Base-by-base conservation (phyloP, 2,329 filamentous ascomycete species). In the Cladosporium sp. region DNA sequence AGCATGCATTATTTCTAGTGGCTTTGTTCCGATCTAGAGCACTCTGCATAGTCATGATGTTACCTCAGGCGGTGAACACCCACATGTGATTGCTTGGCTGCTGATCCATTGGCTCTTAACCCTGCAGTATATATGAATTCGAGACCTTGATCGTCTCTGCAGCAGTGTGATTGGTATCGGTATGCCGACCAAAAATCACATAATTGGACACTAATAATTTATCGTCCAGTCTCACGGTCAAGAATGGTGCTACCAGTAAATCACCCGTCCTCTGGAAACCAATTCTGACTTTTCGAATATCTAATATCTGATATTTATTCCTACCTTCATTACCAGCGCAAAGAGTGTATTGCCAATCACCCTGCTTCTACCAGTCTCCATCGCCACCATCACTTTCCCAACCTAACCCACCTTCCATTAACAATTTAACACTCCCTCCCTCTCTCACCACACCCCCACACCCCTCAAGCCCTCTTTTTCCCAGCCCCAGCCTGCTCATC, bases 401-500 rank as follows among this genome's bases (percentile, higher is more conserved):
- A 10, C 1, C 6, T 28, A 4, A 8, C 12, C 11, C 12, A 36
- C 3, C 34, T 36, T 32, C 15, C 36, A 41, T 41, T 6, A 44
- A 18, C 2, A 2, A n/a, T 44, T 18, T 11, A 3, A 18, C 14
- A 3, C 26, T 24, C 44, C 52, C 6, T 10, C 44, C 52, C 6
- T 3, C 5, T 15, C 41, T 34, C 26, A 6, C 24, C 41, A 34
- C 58, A 32, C 14, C n/a, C 41, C n/a, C 41, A 21, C 3, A 8
- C 18, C 44, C 26, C 41, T 34, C 54, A 70, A 38, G 57, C 57
- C 59, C 69, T 67, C 67, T 71, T 72, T 65, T 69, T 69, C 14
- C 70, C 65, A 66, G 36, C 59, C 47, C 32, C 62, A 66, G 18
- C 61, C 65, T 49, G 49, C 65, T 68, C 66, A 21, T 65, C 65